phyloP scores from a whole-genome alignment of 2,329 filamentous ascomycete genomes.

The Fusarium sp. region DNA sequence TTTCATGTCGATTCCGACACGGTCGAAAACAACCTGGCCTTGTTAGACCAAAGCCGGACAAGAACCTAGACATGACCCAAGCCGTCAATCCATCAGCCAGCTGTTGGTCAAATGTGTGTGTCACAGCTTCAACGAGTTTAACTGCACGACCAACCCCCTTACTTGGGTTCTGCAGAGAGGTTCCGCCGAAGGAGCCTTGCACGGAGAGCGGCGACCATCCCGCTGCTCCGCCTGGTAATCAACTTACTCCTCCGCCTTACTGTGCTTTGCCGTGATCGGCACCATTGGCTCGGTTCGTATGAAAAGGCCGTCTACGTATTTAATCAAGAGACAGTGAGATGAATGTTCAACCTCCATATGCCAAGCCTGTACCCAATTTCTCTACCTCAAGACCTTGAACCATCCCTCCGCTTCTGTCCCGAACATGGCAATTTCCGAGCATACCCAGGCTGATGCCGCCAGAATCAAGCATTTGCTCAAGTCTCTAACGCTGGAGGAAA shows the following conservation, averaged over 20 bases:
- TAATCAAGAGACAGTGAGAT: background rate
- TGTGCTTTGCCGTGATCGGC: background rate
- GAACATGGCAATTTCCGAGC: background rate
- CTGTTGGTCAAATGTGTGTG: too few species aligned
- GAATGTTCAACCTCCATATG: background rate
- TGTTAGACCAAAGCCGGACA: background rate
- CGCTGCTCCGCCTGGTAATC: background rate
- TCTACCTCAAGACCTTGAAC: background rate
- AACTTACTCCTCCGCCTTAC: background rate
- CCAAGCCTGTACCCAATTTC: background rate
- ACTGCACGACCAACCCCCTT: background rate
- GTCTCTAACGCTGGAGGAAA: background rate
- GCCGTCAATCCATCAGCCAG: too few species aligned
- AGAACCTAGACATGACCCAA: background rate
- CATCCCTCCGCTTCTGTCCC: background rate
- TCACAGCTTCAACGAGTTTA: background rate
- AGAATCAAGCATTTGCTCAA: background rate
- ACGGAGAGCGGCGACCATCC: background rate
- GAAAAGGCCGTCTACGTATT: background rate
- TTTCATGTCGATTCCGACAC: background rate
- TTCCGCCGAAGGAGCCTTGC: background rate
- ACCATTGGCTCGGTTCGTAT: background rate
- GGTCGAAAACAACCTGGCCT: background rate
- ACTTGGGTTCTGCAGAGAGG: background rate
- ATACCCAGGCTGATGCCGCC: background rate